Conservation (phyloP, 805 yeast species). For the Suhomyces pyralidae region DNA sequence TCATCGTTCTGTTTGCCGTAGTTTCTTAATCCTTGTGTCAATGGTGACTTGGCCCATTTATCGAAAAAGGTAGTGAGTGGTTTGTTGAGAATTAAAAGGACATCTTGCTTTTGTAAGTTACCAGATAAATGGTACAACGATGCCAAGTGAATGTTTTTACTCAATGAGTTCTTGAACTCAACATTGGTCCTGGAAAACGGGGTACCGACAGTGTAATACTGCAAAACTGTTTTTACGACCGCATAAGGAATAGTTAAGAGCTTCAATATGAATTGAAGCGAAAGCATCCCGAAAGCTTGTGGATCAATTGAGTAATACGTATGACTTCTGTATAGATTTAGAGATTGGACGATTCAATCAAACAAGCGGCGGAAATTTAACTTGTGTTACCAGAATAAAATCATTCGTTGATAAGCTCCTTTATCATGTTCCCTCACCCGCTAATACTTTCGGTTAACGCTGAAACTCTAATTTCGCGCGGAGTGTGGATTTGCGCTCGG, state of each 20-base stretch:
- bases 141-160: slow-evolving; percentile 28
- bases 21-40: slow-evolving; percentile 6
- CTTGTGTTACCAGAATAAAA: neutral
- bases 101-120: slow-evolving; percentile 19
- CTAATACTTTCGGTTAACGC: neutral
- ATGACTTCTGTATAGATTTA: neutral
- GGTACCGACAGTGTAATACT: slow-evolving; percentile 34
- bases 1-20: slow-evolving; percentile 14
- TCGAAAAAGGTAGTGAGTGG: slow-evolving; percentile 20
- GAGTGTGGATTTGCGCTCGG: neutral
- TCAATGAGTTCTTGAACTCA: slow-evolving; percentile 27
- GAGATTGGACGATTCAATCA: neutral
- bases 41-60: slow-evolving; percentile 11
- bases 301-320: neutral
- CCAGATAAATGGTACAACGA: slow-evolving; percentile 26
- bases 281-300: slow-evolving; percentile 12
- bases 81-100: slow-evolving; percentile 16
- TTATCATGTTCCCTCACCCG: neutral
- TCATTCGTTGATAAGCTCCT: neutral
- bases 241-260: slow-evolving; percentile 24
- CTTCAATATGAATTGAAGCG: slow-evolving; percentile 18
- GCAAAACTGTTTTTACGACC: slow-evolving; percentile 16
- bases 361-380: neutral
- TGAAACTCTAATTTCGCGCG: neutral
- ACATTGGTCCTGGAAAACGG: slow-evolving; percentile 23